phyloP scores from a whole-genome alignment of 2,329 filamentous ascomycete genomes.

The Penicillium sclerotiorum region DNA sequence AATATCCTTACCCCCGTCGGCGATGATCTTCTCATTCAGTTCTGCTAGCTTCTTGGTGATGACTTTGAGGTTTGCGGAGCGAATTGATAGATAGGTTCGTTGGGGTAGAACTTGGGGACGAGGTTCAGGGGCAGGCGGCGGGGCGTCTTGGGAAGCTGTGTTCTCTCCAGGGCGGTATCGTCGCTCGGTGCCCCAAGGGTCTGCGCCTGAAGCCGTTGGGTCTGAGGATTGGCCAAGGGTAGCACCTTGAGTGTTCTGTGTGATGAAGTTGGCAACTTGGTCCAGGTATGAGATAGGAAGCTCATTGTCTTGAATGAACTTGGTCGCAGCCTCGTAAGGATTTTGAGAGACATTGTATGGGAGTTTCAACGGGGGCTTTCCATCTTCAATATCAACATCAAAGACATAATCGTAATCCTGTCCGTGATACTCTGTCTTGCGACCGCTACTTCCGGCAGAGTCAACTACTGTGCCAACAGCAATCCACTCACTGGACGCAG shows the following conservation, averaged over 20 bases:
- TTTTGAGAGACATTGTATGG: conserved; percentile 92
- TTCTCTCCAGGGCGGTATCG: conserved; percentile 75
- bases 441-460: conserved; percentile 77
- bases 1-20: conserved; percentile 70
- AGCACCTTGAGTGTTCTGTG: conserved; percentile 83
- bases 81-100: conserved; percentile 75
- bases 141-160: conserved; percentile 34
- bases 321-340: conserved; percentile 86
- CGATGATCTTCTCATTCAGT: conserved; percentile 69
- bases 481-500: conserved; percentile 72
- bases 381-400: conserved; percentile 93
- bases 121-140: conserved; percentile 37
- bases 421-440: conserved; percentile 75
- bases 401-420: conserved; percentile 96
- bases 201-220: conserved; percentile 54
- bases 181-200: conserved; percentile 77
- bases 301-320: conserved; percentile 87
- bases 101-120: conserved; percentile 71
- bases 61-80: conserved; percentile 68
- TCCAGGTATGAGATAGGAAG: conserved; percentile 86
- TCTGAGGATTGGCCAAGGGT: conserved; percentile 69
- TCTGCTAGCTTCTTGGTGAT: conserved; percentile 77
- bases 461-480: conserved; percentile 95
- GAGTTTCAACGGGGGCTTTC: conserved; percentile 88
- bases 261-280: conserved; percentile 89